Base-by-base conservation (phyloP, 208 protist genomes). In the Trypanosoma scelopori region DNA sequence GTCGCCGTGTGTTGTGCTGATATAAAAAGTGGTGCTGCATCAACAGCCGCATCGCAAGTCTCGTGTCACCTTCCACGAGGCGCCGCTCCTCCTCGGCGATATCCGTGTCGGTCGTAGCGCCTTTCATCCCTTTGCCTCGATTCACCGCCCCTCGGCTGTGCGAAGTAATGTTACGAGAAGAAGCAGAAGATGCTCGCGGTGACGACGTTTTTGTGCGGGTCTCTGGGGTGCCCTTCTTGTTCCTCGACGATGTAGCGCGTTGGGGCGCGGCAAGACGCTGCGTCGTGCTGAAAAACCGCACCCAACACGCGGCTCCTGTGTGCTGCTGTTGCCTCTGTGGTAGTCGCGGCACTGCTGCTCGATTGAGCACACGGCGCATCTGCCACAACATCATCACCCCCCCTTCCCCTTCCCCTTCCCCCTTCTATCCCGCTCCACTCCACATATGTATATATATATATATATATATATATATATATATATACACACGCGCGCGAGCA, bases 31-130 rank as follows among this genome's bases (percentile, higher is more conserved):
- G 81, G 23, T 70, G 47, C 30, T 69, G 56, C 87, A 94, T 94
- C 53, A 94, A 64, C 51, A 76, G 47, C 5, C 87, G 87, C 74
- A 94, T 90, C 5, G 81, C 82, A 0, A 94, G 58, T n/a, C 87
- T 74, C 39, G 78, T 82, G 55, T 94, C 87, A 42, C 77, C 78
- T 66, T 94, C 84, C 20, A n/a, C 46, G 32, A 91, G 48, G n/a
- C 46, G 53, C 15, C 60, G 35, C 46, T 91, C 81, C 68, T 81
- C 79, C 28, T 62, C 62, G 7, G 16, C 55, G 9, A 52, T 7
- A 15, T 66, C 43, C 27, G 28, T 23, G n/a, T 16, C 49, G 1
- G 15, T 25, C 11, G 9, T 15, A 22, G 30, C 9, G 35, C 45
- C 42, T 15, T 35, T 18, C 47, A 32, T 48, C 18, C 41, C 55